Evolutionary conservation across 2,329 filamentous ascomycete species (phyloP).

Genomic region (Aspergillus pseudotamarii): DNA sequence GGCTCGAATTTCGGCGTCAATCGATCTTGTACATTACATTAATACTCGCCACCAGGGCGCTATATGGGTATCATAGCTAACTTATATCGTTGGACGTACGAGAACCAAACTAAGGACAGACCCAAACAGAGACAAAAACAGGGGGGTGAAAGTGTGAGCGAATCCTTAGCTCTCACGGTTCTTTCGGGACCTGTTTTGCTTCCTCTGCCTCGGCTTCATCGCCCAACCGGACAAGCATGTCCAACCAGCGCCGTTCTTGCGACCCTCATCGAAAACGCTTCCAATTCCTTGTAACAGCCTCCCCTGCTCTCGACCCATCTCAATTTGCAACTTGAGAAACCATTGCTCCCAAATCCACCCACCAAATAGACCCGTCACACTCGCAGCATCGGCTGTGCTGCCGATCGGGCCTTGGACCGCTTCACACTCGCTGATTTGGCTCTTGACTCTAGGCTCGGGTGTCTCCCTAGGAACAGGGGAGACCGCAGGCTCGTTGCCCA

Average conservation of each 20-base stretch:
- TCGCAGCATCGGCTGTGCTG: constrained; percentile 71
- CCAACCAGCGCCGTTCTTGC: constrained; percentile 61
- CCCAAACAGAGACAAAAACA: constrained; percentile 6
- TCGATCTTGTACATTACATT: constrained; percentile 21
- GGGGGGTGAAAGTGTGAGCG: constrained; percentile 6
- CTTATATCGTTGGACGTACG: constrained; percentile 1
- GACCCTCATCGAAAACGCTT: constrained; percentile 62
- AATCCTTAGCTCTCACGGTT: constrained; percentile 2
- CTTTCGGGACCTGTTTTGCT: constrained; percentile 4
- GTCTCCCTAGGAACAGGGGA: constrained; percentile 47
- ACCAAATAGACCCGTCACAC: constrained; percentile 78
- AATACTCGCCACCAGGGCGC: constrained; percentile 19
- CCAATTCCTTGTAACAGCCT: constrained; percentile 59
- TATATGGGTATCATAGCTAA: constrained; percentile 16
- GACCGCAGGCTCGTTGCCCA: constrained; percentile 62
- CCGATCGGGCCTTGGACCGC: constrained; percentile 61
- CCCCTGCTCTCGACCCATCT: constrained; percentile 70
- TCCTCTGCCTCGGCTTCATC: constrained; percentile 50
- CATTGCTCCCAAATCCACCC: constrained; percentile 96
- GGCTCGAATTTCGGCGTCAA: not conserved
- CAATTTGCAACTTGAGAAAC: constrained; percentile 84
- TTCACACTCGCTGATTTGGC: constrained; percentile 55
- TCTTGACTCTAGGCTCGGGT: constrained; percentile 41
- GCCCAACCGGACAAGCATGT: constrained; percentile 63
- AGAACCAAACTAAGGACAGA: constrained; percentile 6